A percentile compares a stretch with the other conserved stretches of the same genome.
These are phyloP conservation scores for Linnemannia elongata DNA, from an alignment of 192 early-diverging fungal genomes.

Conservation along the genomic window DNA sequence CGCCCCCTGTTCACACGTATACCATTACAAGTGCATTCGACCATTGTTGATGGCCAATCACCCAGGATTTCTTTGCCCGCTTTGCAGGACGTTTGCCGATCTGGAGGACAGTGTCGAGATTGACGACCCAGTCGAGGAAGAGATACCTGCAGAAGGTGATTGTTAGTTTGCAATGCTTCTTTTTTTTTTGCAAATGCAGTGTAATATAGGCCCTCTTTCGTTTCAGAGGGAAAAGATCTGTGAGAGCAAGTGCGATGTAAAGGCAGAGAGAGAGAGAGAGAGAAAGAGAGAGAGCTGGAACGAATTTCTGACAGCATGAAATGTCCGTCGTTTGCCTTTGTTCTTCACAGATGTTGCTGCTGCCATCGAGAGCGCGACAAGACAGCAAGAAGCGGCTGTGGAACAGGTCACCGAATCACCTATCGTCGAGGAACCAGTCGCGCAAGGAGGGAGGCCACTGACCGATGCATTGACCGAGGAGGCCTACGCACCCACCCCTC, in stretches of 20 bases:
- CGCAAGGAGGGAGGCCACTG: slow-evolving; percentile 2
- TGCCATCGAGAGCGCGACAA: slow-evolving; percentile 25
- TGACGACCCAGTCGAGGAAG: slow-evolving; percentile 52
- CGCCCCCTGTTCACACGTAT: slow-evolving; percentile 94
- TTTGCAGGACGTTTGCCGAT: slow-evolving; percentile 94
- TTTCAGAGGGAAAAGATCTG: not conserved
- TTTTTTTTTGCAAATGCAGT: slow-evolving; percentile 9
- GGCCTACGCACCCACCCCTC: slow-evolving; percentile 48
- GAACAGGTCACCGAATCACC: slow-evolving; percentile 12
- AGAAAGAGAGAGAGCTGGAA: not conserved
- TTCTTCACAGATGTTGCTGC: slow-evolving; percentile 26
- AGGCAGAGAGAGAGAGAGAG: not conserved
- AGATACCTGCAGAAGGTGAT: slow-evolving; percentile 53
- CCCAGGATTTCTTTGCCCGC: slow-evolving; percentile 87
- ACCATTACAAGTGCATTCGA: slow-evolving; percentile 94
- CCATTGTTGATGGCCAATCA: slow-evolving; percentile 79
- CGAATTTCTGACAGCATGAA: not conserved
- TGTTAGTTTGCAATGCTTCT: slow-evolving; percentile 7
- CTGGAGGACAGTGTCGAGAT: slow-evolving; percentile 73
- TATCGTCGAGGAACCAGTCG: not conserved
- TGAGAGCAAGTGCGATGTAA: not conserved
- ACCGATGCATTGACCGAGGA: slow-evolving; percentile 27
- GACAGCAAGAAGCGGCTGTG: slow-evolving; percentile 8
- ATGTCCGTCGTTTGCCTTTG: not conserved
- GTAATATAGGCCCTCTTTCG: not conserved